Percentiles rank a stretch among this genome's conserved stretches.
phyloP scores from a whole-genome alignment of 2,329 filamentous ascomycete genomes.

The Talaromyces rugulosus region DNA sequence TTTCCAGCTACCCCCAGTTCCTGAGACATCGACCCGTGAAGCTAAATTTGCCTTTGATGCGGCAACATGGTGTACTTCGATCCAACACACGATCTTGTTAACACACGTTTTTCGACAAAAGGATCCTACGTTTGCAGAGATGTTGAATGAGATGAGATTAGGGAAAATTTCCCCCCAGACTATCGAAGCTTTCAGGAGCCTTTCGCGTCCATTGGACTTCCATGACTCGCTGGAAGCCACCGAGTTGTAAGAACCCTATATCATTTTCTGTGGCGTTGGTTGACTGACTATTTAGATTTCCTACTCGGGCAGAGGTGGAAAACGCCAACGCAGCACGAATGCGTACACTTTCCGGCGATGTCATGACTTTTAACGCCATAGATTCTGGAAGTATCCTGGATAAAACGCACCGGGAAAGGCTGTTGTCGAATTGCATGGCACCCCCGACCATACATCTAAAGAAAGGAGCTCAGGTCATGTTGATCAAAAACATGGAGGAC shows the following conservation, averaged over 20 bases:
- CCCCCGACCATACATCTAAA: constrained; percentile 77
- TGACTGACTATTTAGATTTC: constrained; percentile 58
- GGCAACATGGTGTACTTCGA: constrained; percentile 83
- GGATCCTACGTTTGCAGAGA: constrained; percentile 81
- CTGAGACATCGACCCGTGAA: constrained; percentile 62
- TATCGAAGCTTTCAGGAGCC: constrained; percentile 67
- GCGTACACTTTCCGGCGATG: constrained; percentile 63
- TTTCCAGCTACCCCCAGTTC: constrained; percentile 93
- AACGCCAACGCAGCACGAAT: constrained; percentile 75
- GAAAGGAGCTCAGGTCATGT: constrained; percentile 92
- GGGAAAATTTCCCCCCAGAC: constrained; percentile 75
- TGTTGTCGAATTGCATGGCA: constrained; percentile 90
- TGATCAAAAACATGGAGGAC: constrained; percentile 99
- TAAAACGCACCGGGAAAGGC: constrained; percentile 63
- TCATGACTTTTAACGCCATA: constrained; percentile 64
- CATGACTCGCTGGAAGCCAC: constrained; percentile 76
- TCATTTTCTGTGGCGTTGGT: constrained; percentile 10
- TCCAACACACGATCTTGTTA: constrained; percentile 91
- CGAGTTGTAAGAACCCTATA: constrained; percentile 58
- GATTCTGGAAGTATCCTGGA: constrained; percentile 70
- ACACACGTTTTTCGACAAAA: constrained; percentile 96
- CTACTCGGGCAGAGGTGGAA: constrained; percentile 86
- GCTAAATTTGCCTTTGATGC: constrained; percentile 93
- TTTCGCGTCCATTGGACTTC: constrained; percentile 68
- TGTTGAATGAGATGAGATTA: constrained; percentile 97